Conservation (phyloP, 1,284 basidiomycete genomes). For the Naganishia liquefaciens region DNA sequence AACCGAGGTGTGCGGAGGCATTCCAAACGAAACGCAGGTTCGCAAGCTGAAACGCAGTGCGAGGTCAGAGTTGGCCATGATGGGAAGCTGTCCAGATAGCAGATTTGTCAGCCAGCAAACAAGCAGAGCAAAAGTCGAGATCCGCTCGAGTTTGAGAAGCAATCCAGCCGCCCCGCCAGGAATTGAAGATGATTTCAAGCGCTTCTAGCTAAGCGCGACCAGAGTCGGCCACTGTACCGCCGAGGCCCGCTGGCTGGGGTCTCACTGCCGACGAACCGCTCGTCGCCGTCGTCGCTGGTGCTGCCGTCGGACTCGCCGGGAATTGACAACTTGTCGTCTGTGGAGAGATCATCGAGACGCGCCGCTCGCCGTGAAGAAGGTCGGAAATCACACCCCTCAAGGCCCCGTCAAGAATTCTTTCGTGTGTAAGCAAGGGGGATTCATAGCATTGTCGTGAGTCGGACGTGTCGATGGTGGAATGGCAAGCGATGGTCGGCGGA, state of each 20-base stretch:
- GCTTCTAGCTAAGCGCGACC: background rate
- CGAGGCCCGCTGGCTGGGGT: background rate
- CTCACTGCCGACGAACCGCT: background rate
- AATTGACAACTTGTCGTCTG: slow-evolving; percentile 9
- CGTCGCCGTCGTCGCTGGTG: background rate
- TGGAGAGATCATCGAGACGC: background rate
- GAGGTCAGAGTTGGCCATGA: no score
- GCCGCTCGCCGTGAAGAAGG: background rate
- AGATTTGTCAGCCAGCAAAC: no score
- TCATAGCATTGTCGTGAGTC: slow-evolving; percentile 27
- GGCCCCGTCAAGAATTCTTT: slow-evolving; percentile 28
- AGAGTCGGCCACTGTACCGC: slow-evolving; percentile 1
- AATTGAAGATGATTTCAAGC: background rate
- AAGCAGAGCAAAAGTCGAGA: no score
- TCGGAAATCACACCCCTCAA: slow-evolving; percentile 23
- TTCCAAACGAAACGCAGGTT: no score
- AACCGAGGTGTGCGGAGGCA: background rate
- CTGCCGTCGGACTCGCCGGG: background rate
- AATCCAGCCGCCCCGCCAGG: no score
- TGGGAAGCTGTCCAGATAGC: no score
- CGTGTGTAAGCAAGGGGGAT: slow-evolving; percentile 30
- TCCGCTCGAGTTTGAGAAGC: no score
- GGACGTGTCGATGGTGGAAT: background rate
- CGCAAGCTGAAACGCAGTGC: no score
- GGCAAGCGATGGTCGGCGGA: background rate